A percentile compares a stretch with the other conserved stretches of the same genome.
phyloP scores from a whole-genome alignment of 1,139 yeast genomes.

The Blastobotrys capitulatus region DNA sequence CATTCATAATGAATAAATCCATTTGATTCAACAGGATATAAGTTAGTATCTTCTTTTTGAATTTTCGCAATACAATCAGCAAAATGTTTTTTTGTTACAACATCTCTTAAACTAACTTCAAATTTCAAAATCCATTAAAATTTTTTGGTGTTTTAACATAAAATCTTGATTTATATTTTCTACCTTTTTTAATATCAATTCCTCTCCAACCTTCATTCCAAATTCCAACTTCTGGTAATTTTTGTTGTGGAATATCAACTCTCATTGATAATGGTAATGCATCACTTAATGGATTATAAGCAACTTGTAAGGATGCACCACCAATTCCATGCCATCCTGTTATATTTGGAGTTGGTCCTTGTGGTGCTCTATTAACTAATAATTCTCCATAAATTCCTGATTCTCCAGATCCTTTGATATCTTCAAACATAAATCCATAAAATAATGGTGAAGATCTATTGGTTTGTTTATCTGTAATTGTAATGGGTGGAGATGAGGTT shows the following conservation, averaged over 20 bases:
- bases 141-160: conserved; percentile 8
- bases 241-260: conserved; percentile 1
- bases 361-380: conserved; percentile 11
- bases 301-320: conserved; percentile 1
- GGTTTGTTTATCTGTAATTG: conserved; percentile 3
- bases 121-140: conserved; percentile 9
- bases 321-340: conserved; percentile 7
- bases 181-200: conserved; percentile 9
- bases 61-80: conserved; percentile 6
- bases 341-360: conserved; percentile 6
- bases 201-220: conserved; percentile 11
- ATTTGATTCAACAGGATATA: conserved; percentile 8
- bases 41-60: conserved; percentile 2
- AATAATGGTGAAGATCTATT: conserved; percentile 10
- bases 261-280: neutral
- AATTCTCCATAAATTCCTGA: conserved; percentile 10
- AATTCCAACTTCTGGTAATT: conserved; percentile 6
- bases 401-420: conserved; percentile 9
- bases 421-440: conserved; percentile 11
- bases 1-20: conserved; percentile 9
- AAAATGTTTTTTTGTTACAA: neutral
- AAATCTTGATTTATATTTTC: conserved; percentile 10
- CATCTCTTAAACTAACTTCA: conserved; percentile 5
- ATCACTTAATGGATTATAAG: conserved; percentile 4
- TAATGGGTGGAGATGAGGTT: too few relatives aligned